phyloP scores from a whole-genome alignment of 305 asterid species.

The Nicotiana rustica region DNA sequence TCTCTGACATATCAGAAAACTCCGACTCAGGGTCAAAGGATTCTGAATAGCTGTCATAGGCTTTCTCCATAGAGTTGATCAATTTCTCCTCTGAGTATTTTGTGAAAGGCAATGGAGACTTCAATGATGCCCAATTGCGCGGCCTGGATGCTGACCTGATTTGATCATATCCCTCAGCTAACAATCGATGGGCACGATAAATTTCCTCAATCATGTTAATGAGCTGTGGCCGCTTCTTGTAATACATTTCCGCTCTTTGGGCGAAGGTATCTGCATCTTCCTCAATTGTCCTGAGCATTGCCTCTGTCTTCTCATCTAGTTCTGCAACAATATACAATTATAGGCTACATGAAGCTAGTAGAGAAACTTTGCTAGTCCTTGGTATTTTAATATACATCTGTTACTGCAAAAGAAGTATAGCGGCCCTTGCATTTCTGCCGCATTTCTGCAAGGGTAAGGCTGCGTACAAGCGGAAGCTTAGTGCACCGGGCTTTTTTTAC shows the following conservation, averaged over 20 bases:
- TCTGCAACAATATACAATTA: slow-evolving; percentile 47
- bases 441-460: too few species aligned
- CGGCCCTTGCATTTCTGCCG: too few species aligned
- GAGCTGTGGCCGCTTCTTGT: slow-evolving; percentile 92
- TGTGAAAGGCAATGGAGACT: slow-evolving; percentile 57
- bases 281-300: slow-evolving; percentile 78
- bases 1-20: slow-evolving; percentile 71
- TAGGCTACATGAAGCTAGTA: not conserved
- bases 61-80: slow-evolving; percentile 56
- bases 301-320: slow-evolving; percentile 69
- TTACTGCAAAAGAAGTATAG: too few species aligned
- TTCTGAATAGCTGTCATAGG: slow-evolving; percentile 91
- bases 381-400: not conserved
- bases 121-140: slow-evolving; percentile 59
- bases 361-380: not conserved
- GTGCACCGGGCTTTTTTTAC: too few species aligned
- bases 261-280: slow-evolving; percentile 98
- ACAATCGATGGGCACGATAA: slow-evolving; percentile 72
- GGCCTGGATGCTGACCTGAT: slow-evolving; percentile 58
- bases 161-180: slow-evolving; percentile 81
- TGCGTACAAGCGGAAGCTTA: too few species aligned
- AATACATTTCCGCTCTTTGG: slow-evolving; percentile 92
- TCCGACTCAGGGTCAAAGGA: slow-evolving; percentile 53
- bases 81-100: slow-evolving; percentile 53
- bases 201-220: slow-evolving; percentile 80